Percentiles rank a stretch among this genome's conserved stretches.
Evolutionary conservation across 139 green algal genomes (phyloP).

Genomic region (Haematococcus lacustris): DNA sequence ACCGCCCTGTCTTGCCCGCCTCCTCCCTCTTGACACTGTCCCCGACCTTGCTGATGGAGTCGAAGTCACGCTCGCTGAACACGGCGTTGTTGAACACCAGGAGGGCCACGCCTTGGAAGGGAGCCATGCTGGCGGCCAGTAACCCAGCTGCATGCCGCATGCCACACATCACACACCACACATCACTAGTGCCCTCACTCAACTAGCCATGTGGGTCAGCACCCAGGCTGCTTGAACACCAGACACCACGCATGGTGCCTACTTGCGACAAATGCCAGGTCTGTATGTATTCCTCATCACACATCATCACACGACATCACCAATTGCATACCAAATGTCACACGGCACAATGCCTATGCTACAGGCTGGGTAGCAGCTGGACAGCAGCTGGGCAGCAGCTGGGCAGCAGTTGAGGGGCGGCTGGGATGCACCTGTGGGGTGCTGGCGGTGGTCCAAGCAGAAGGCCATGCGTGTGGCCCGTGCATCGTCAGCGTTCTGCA

Average conservation of each 20-base stretch:
- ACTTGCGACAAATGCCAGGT: neutral
- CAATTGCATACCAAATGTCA: neutral
- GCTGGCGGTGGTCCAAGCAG: conserved; percentile 42
- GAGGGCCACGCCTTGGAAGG: conserved; percentile 61
- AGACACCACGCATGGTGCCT: neutral
- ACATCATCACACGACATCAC: neutral
- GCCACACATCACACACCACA: neutral
- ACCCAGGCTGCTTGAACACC: neutral
- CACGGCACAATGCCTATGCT: neutral
- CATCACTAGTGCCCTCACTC: neutral
- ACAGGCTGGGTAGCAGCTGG: no score
- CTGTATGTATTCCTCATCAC: neutral
- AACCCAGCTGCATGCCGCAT: conserved; percentile 17
- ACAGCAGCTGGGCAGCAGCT: no score
- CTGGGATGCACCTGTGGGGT: conserved; percentile 28
- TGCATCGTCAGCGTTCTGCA: conserved; percentile 65
- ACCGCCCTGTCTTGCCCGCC: conserved; percentile 30
- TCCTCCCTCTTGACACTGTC: conserved; percentile 58
- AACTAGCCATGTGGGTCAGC: neutral
- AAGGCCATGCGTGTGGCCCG: conserved; percentile 42
- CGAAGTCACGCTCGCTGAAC: conserved; percentile 62
- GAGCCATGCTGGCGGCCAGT: conserved; percentile 27
- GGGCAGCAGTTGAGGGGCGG: no score
- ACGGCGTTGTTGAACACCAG: conserved; percentile 64
- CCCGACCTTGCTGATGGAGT: conserved; percentile 64